Percentiles rank a stretch among this genome's conserved stretches.
Evolutionary conservation across 441 rosid genomes (phyloP).

Genomic region (Corymbia citriodora): DNA sequence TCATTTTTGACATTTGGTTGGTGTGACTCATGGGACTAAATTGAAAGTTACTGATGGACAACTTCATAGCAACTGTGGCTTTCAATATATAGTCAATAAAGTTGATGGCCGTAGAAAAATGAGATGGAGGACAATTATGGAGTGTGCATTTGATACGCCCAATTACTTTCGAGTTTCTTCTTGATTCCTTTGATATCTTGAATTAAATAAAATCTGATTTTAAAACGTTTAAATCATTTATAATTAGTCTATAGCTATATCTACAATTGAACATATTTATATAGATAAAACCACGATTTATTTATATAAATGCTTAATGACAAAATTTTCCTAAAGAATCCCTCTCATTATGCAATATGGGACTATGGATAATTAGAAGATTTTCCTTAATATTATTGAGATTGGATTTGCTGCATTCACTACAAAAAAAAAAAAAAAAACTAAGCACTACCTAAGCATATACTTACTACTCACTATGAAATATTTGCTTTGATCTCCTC

Average conservation of each 20-base stretch:
- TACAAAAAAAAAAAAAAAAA: too few species aligned
- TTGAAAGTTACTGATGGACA: neutral
- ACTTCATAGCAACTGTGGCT: neutral
- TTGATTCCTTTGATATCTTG: too few species aligned
- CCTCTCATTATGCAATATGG: too few species aligned
- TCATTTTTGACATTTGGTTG: neutral
- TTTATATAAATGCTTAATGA: too few species aligned
- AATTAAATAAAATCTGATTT: too few species aligned
- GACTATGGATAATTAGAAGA: too few species aligned
- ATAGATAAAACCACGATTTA: too few species aligned
- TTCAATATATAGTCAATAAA: neutral
- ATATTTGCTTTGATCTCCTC: too few species aligned
- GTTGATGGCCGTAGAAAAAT: neutral
- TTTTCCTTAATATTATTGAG: neutral
- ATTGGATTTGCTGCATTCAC: neutral
- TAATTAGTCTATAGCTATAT: too few species aligned
- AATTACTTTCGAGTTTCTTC: neutral
- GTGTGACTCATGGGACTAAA: fast-evolving
- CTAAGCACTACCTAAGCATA: neutral
- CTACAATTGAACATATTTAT: too few species aligned
- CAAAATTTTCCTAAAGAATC: neutral
- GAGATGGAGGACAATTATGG: neutral
- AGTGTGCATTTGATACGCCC: neutral
- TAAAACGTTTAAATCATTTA: too few species aligned
- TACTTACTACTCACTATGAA: too few species aligned